Conservation (phyloP, 306 rosid genomes). For the Sicyos baderoa region DNA sequence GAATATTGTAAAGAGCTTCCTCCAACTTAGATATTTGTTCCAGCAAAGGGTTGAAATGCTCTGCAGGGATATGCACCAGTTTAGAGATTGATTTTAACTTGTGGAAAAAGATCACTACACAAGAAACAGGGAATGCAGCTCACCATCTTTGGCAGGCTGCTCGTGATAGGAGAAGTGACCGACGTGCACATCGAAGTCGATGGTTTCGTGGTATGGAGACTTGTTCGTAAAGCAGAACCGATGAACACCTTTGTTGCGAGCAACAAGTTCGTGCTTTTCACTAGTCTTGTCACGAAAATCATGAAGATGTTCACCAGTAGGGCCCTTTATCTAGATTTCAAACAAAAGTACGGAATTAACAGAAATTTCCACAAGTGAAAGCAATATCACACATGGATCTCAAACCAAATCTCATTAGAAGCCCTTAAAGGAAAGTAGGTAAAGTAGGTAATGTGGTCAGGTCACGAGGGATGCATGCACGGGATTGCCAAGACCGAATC, state of each 20-base stretch:
- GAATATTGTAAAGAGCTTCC: conserved; percentile 84
- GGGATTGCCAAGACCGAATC: too few species aligned
- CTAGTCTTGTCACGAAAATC: conserved; percentile 49
- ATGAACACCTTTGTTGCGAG: conserved; percentile 39
- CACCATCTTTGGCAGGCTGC: conserved; percentile 93
- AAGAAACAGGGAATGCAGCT: conserved; percentile 19
- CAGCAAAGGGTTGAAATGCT: conserved; percentile 75
- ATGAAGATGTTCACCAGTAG: conserved; percentile 58
- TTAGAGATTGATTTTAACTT: conserved; percentile 5
- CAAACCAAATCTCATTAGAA: not conserved
- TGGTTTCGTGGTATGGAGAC: conserved; percentile 73
- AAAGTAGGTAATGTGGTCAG: too few species aligned
- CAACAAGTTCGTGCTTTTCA: conserved; percentile 56
- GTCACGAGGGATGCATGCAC: too few species aligned
- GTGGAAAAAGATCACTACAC: not conserved
- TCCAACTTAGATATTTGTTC: conserved; percentile 83
- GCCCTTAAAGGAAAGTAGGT: not conserved
- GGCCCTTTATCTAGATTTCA: conserved; percentile 65
- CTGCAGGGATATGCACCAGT: conserved; percentile 39
- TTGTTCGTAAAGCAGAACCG: conserved; percentile 72
- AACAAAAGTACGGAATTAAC: conserved; percentile 12
- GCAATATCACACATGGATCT: not conserved
- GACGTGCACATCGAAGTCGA: conserved; percentile 71
- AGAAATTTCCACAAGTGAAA: conserved; percentile 6
- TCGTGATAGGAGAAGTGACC: conserved; percentile 64